These are phyloP conservation scores for Euphorbia pulcherrima DNA, from an alignment of 345 rosid species.

Conservation along the genomic window DNA sequence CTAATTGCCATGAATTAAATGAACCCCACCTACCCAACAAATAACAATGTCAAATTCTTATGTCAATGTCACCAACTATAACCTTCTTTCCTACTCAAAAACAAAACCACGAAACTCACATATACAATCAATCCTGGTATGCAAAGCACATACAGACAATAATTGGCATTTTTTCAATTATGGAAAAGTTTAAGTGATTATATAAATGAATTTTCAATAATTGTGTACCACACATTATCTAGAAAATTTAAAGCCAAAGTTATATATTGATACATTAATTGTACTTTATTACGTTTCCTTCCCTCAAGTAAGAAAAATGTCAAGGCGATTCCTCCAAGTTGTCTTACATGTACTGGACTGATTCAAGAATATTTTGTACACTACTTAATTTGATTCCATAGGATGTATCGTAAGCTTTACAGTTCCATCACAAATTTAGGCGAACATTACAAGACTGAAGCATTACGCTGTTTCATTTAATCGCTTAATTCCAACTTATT, in stretches of 20 bases:
- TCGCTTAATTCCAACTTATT: too few relatives aligned
- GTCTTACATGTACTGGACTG: too few relatives aligned
- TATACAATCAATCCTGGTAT: too few relatives aligned
- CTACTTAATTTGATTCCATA: background rate
- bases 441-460: background rate
- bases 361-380: too few relatives aligned
- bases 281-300: too few relatives aligned
- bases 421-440: background rate
- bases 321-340: too few relatives aligned
- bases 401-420: background rate
- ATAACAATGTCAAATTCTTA: too few relatives aligned
- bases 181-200: background rate
- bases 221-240: background rate
- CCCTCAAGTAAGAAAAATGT: too few relatives aligned
- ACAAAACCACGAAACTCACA: background rate
- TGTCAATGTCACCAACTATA: background rate
- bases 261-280: too few relatives aligned
- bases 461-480: background rate
- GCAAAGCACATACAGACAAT: background rate
- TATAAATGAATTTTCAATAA: too few relatives aligned
- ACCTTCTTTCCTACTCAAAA: background rate
- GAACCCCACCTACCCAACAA: background rate
- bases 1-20: background rate
- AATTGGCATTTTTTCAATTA: background rate
- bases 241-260: background rate